Evolutionary conservation across 306 rosid genomes (phyloP), one percentile per base, ranked within the genome.

Genomic region (Malus fusca): DNA sequence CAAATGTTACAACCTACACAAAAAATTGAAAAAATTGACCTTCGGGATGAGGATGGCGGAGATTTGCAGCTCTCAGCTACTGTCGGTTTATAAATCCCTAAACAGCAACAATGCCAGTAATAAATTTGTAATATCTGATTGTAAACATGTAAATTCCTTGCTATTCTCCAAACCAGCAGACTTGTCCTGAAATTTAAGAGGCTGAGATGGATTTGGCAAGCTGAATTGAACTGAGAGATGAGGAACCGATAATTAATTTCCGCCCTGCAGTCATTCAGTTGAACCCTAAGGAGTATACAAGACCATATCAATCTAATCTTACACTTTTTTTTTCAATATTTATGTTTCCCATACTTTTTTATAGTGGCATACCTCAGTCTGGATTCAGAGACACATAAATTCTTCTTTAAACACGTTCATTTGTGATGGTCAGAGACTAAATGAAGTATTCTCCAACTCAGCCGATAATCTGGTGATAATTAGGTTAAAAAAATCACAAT

Each of bases 401-500:
- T 46, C 68, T 59, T 73, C 30, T 44, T 3, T 10, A 21, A 51
- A 31, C 55, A 11, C 4, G 10, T 43, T 51, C 43, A 51, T 4
- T 74, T 74, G 30, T 62, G 78, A 33, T 62, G 44, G 70, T 42
- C 68, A 25, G n/a, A 15, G 66, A 58, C 42, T 15, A 28, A 44
- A 15, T 26, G 62, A 62, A 19, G 62, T 28, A 66, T 12, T 19
- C 46, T 33, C 48, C 70, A 70, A 63, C 78, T 21, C 61, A 0
- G 78, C 22, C 48, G 48, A 44, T 11, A 44, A 0, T 19, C 70
- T 5, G 28, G 30, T 74, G 48, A 28, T 62, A 46, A 44, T 44
- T 56, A 5, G 13, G 46, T 13, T 59, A 26, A 26, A 71, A 72
- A 70, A 67, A 15, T 94, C 83, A 92, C 69, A 84, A 81, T 71